Evolutionary conservation across 352 stramenopile genomes (phyloP), one percentile per base, ranked within the genome.

Genomic region (Paralagenidium karlingii): DNA sequence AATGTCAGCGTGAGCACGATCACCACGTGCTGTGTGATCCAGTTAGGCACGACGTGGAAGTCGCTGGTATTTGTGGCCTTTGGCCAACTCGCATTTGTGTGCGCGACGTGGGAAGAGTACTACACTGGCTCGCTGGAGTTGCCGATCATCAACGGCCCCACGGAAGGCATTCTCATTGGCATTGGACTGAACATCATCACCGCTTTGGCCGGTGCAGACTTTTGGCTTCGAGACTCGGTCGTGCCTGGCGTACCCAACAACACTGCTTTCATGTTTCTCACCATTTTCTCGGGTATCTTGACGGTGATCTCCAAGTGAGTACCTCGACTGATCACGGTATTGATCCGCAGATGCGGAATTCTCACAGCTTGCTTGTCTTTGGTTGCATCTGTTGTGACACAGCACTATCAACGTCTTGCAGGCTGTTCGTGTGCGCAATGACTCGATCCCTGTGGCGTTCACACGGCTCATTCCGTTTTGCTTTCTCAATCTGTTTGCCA

Each of bases 71-170:
- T 92, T 20, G 62, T 71, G 28, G 49, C 83, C n/a, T 88, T 73
- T 38, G 76, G 50, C 8, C 77, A 89, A 34, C 66, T 78, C 26
- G 69, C 81, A 1, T 92, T 92, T 44, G 84, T 87, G 42, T 86
- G 74, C 28, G 78, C 78, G n/a, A 92, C 78, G 15, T 92, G 78
- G 78, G 78, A 92, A 58, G 78, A 92, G 63, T 98, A 98, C 66
- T 95, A 98, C 68, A 97, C 82, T 1, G 91, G 92, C 20, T 79
- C 85, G 47, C 67, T 98, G 9, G 74, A 97, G 43, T 63, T 99
- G 36, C 94, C 94, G 24, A 68, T 95, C 24, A 81, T 98, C 47
- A 99, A 99, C 64, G 95, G 94, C 13, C 94, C 95, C 2, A 97
- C 70, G 10, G 94, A 99, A 58, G 95, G 95, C 43, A 82, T 99